phyloP scores from a whole-genome alignment of 2,329 filamentous ascomycete genomes.

The Penicillium sp. region DNA sequence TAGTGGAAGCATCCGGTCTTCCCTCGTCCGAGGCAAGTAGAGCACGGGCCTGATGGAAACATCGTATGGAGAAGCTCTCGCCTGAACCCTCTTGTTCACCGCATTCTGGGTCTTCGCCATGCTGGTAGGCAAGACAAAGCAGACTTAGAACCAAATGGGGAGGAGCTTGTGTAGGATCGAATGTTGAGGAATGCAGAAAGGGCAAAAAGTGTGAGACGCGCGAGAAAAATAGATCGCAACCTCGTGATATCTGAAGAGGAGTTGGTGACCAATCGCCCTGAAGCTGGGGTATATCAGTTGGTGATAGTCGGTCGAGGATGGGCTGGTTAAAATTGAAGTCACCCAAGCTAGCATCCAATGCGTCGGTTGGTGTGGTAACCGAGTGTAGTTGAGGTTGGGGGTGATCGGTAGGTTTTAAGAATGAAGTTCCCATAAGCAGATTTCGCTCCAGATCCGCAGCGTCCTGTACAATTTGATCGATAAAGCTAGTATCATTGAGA shows the following conservation, averaged over 20 bases:
- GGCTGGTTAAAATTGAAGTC: conserved; percentile 1
- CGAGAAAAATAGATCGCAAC: conserved; percentile 39
- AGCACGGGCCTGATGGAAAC: conserved; percentile 35
- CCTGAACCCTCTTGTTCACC: conserved; percentile 28
- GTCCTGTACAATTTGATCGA: conserved; percentile 17
- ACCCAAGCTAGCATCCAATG: neutral
- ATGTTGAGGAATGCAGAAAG: conserved; percentile 42
- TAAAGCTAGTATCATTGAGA: neutral
- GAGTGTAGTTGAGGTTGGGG: conserved; percentile 2
- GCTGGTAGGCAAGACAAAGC: conserved; percentile 42
- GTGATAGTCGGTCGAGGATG: conserved; percentile 1
- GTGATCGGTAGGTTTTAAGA: conserved; percentile 14
- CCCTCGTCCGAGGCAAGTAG: conserved; percentile 26
- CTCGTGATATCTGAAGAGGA: conserved; percentile 30
- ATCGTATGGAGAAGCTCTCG: conserved; percentile 32
- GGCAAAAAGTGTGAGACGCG: conserved; percentile 42
- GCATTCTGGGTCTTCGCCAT: conserved; percentile 41
- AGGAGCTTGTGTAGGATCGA: conserved; percentile 29
- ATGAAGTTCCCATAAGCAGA: conserved; percentile 17
- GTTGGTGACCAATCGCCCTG: conserved; percentile 37
- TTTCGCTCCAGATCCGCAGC: conserved; percentile 19
- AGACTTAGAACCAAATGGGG: conserved; percentile 38
- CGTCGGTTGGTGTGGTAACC: neutral
- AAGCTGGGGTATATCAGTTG: conserved; percentile 5
- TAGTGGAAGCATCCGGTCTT: conserved; percentile 7